Conservation (phyloP, 768 basidiomycete species). For the Inosperma sp. region DNA sequence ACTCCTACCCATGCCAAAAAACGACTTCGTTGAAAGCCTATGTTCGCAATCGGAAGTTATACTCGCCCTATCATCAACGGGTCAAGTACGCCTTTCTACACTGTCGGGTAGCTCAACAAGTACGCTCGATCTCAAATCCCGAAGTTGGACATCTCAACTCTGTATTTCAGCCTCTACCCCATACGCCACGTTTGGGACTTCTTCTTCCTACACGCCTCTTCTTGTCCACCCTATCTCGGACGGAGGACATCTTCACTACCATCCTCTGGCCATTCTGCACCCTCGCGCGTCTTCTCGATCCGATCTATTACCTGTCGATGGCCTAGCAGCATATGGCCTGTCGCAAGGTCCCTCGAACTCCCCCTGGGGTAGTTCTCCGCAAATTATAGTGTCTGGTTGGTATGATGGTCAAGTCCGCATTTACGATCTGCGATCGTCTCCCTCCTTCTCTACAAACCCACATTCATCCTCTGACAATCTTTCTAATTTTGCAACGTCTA, state of each 20-base stretch:
- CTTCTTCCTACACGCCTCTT: slow-evolving; percentile 56
- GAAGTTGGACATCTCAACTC: slow-evolving; percentile 63
- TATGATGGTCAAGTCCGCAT: slow-evolving; percentile 71
- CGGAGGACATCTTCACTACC: slow-evolving; percentile 36
- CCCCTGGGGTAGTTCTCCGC: slow-evolving; percentile 65
- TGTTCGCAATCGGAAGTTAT: slow-evolving; percentile 41
- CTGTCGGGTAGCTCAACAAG: slow-evolving; percentile 9
- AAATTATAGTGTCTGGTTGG: slow-evolving; percentile 77
- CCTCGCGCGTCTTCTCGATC: slow-evolving; percentile 24
- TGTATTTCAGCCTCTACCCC: slow-evolving; percentile 46
- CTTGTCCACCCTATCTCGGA: slow-evolving; percentile 50
- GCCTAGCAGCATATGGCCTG: slow-evolving; percentile 67
- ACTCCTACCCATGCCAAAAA: slow-evolving; percentile 31
- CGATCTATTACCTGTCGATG: slow-evolving; percentile 18
- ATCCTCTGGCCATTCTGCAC: slow-evolving; percentile 48
- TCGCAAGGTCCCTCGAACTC: slow-evolving; percentile 54
- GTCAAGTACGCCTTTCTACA: slow-evolving; percentile 14
- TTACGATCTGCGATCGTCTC: slow-evolving; percentile 65
- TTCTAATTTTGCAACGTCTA: slow-evolving; percentile 10
- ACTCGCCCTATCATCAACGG: slow-evolving; percentile 52
- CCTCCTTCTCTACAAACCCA: slow-evolving; percentile 9
- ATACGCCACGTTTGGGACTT: slow-evolving; percentile 66
- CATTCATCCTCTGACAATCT: slow-evolving; percentile 1
- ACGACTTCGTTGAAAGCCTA: slow-evolving; percentile 54
- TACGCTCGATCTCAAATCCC: slow-evolving; percentile 42